phyloP scores from a whole-genome alignment of 371 early-diverging fungal species.

The Syncephalastrum racemosum region DNA sequence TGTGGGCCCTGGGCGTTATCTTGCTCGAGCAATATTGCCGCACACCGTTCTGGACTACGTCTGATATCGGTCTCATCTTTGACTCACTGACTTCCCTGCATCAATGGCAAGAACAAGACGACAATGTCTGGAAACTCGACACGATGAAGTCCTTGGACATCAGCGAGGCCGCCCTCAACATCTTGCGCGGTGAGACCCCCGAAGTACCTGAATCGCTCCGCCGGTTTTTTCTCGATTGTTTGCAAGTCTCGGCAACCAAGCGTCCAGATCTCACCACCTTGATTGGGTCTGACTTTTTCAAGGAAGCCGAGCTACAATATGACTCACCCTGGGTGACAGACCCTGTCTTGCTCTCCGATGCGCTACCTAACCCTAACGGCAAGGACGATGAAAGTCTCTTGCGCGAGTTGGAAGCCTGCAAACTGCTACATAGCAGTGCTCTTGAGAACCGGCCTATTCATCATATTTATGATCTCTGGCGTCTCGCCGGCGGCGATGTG shows the following conservation, averaged over 20 bases:
- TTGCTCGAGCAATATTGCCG: conserved; percentile 56
- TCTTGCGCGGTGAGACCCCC: conserved; percentile 26
- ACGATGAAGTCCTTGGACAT: conserved; percentile 38
- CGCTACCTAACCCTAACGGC: neutral
- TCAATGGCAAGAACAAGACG: conserved; percentile 26
- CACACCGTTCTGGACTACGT: conserved; percentile 58
- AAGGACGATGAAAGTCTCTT: conserved; percentile 25
- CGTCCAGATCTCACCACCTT: conserved; percentile 20
- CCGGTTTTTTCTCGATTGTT: conserved; percentile 24
- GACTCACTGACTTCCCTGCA: conserved; percentile 34
- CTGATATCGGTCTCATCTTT: conserved; percentile 43
- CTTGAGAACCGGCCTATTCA: conserved; percentile 29
- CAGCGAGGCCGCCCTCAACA: conserved; percentile 26
- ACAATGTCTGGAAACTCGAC: conserved; percentile 32
- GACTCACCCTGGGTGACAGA: conserved; percentile 29
- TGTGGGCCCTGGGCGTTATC: conserved; percentile 66
- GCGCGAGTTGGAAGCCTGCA: neutral
- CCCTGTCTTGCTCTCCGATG: conserved; percentile 39
- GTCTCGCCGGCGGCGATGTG: conserved; percentile 67
- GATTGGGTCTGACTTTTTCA: conserved; percentile 23
- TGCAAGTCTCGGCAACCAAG: conserved; percentile 17
- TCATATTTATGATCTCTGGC: conserved; percentile 65
- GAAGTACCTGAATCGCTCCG: conserved; percentile 21
- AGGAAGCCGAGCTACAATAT: neutral
- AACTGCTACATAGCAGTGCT: conserved; percentile 28